phyloP scores from a whole-genome alignment of 2,329 filamentous ascomycete species.

The Aspergillus persii region DNA sequence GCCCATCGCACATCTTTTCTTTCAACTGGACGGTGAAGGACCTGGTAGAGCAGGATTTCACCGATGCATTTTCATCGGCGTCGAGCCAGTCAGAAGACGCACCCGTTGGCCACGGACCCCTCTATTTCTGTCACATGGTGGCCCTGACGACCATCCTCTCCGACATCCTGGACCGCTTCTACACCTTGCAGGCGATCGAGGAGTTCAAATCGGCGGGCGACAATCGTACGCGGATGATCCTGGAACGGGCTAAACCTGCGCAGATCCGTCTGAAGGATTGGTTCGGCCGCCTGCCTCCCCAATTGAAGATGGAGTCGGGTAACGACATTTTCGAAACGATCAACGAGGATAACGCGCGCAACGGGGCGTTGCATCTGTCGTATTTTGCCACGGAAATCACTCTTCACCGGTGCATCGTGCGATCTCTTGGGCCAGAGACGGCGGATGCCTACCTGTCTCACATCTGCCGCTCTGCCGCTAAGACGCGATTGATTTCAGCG shows the following conservation, averaged over 20 bases:
- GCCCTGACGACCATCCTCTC: constrained; percentile 52
- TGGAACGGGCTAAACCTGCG: constrained; percentile 54
- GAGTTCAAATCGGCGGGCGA: constrained; percentile 42
- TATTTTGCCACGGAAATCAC: constrained; percentile 96
- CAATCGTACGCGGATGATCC: constrained; percentile 49
- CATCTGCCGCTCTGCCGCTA: constrained; percentile 90
- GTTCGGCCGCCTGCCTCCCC: constrained; percentile 49
- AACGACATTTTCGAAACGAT: constrained; percentile 46
- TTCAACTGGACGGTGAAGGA: constrained; percentile 72
- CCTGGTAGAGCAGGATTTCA: constrained; percentile 42
- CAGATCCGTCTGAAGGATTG: constrained; percentile 54
- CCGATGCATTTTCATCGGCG: constrained; percentile 33
- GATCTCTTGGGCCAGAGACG: constrained; percentile 62
- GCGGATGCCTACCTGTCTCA: constrained; percentile 80
- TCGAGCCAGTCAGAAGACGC: constrained; percentile 29
- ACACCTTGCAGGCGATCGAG: constrained; percentile 49
- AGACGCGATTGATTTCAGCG: constrained; percentile 88
- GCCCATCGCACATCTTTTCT: constrained; percentile 72
- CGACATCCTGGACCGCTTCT: constrained; percentile 53
- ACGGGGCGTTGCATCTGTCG: constrained; percentile 78
- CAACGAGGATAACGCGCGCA: constrained; percentile 41
- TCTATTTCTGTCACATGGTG: constrained; percentile 53
- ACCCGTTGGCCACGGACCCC: constrained; percentile 40
- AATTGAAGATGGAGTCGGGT: constrained; percentile 50
- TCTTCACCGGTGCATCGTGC: constrained; percentile 85